Evolutionary conservation across 805 yeast genomes (phyloP), one percentile per base, ranked within the genome.

Genomic region (Starmera caribaea): DNA sequence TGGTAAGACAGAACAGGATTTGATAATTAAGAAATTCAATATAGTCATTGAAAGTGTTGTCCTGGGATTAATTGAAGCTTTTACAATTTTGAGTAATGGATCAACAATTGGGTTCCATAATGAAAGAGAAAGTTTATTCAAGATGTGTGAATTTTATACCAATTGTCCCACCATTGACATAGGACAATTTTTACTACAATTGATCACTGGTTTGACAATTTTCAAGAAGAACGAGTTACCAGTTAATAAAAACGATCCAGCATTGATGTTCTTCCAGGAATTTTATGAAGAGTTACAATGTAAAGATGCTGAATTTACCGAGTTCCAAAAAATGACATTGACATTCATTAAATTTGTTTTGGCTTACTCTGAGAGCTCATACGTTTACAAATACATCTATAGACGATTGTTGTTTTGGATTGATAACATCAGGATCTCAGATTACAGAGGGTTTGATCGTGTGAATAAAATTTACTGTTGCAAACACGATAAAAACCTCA

Each of bases 351-450:
- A 26, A 35, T 16, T 35, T 11, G 12, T 30, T 15, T 11, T 17
- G 30, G 32, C 34, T 1, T 38, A 32, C 32, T 24, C 42, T 9
- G 34, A 41, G 17, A 39, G 45, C 16, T 38, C 45, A 17, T 39
- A 34, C 27, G 32, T 39, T 13, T 34, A 33, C 21, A 34, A 26
- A 13, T 39, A 26, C 24, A 17, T 41, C 16, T 32, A 41, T 24
- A 39, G 47, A 38, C 16, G 33, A 8, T 30, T 44, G 6, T 24
- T 44, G 13, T 44, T 30, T 35, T 44, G 43, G 42, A 44, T 36
- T 16, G 43, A 41, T 34, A 36, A 29, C 14, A 26, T 16, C 16
- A 15, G 16, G 8, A 34, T 21, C 8, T 21, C 34, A 8, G 24
- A 15, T 9, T 9, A 16, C 16, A 32, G 26, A 21, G 26, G 8